Percentiles rank a stretch among this genome's conserved stretches.
These are phyloP conservation scores for Penicillium canariense DNA, from an alignment of 495 filamentous ascomycete species.

Conservation along the genomic window DNA sequence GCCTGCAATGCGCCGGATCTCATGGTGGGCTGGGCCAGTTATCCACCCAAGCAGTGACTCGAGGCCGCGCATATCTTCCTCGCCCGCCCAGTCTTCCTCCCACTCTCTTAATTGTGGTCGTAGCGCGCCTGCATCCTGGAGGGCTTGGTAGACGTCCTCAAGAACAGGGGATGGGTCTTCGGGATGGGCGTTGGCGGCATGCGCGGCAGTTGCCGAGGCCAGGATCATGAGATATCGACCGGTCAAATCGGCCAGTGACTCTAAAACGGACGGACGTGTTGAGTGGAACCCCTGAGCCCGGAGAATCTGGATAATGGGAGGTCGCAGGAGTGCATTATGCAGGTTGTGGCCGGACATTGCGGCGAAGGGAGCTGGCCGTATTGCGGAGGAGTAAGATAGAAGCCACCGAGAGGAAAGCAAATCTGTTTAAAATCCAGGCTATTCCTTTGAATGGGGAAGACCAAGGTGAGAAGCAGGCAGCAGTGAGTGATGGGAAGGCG, in stretches of 20 bases:
- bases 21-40: slow-evolving; percentile 59
- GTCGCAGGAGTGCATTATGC: slow-evolving; percentile 75
- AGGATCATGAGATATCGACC: slow-evolving; percentile 71
- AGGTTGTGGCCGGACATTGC: slow-evolving; percentile 49
- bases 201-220: slow-evolving; percentile 57
- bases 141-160: slow-evolving; percentile 76
- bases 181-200: slow-evolving; percentile 57
- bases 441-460: background rate
- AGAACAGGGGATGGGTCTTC: slow-evolving; percentile 52
- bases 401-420: background rate
- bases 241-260: slow-evolving; percentile 73
- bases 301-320: slow-evolving; percentile 79
- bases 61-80: slow-evolving; percentile 72
- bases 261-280: slow-evolving; percentile 70
- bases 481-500: background rate
- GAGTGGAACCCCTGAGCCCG: slow-evolving; percentile 82
- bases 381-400: background rate
- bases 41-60: slow-evolving; percentile 74
- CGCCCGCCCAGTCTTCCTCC: slow-evolving; percentile 57
- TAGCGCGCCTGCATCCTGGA: slow-evolving; percentile 72
- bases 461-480: background rate
- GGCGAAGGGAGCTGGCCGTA: slow-evolving; percentile 1
- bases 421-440: background rate
- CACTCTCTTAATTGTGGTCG: slow-evolving; percentile 56
- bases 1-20: slow-evolving; percentile 70